Conservation (phyloP, 305 asterid species). For the Rubia occidens region DNA sequence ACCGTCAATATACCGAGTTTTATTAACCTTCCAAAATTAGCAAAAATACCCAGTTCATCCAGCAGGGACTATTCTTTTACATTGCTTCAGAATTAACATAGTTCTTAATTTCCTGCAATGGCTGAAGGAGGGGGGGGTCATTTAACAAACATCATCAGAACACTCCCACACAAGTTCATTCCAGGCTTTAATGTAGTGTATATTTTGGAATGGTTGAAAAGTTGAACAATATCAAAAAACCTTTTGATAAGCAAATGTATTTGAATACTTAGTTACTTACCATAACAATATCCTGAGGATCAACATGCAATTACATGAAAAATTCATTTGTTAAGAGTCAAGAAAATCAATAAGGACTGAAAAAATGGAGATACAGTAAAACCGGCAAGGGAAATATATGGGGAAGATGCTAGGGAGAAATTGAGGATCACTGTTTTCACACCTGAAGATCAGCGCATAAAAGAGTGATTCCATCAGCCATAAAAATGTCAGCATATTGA, state of each 20-base stretch:
- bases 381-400: neutral
- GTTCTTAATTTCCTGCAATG: neutral
- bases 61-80: neutral
- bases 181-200: neutral
- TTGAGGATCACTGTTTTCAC: conserved; percentile 16
- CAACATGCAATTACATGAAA: conserved; percentile 52
- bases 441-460: conserved; percentile 92
- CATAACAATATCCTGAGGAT: conserved; percentile 96
- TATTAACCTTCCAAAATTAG: neutral
- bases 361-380: neutral
- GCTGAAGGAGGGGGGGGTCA: neutral
- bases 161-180: too few species aligned
- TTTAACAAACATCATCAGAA: too few species aligned
- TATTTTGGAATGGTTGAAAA: neutral
- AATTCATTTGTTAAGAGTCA: neutral
- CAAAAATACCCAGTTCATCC: neutral
- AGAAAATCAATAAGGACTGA: conserved; percentile 1
- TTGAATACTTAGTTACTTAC: conserved; percentile 36
- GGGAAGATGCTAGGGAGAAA: neutral
- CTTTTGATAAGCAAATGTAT: neutral
- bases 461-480: conserved; percentile 88
- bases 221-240: neutral
- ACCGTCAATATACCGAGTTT: neutral
- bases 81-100: neutral
- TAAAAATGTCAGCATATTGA: conserved; percentile 72